phyloP scores from a whole-genome alignment of 2,329 filamentous ascomycete genomes.

The Trichoderma oligosporum region DNA sequence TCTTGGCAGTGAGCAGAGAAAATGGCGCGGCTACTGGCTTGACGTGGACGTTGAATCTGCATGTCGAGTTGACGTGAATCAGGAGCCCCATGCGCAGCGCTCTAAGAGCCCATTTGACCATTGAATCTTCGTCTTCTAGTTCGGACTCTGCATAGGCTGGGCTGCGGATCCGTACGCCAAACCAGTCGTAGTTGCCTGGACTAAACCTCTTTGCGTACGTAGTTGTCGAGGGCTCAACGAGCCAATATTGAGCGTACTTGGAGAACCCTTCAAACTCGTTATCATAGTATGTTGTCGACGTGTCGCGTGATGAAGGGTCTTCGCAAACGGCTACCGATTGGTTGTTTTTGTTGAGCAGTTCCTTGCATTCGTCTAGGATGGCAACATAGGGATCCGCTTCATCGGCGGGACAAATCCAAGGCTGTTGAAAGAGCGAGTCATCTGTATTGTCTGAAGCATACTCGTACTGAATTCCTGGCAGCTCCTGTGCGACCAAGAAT shows the following conservation, averaged over 20 bases:
- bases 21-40: background rate
- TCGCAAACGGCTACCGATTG: conserved; percentile 15
- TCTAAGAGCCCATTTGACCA: background rate
- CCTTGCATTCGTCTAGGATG: conserved; percentile 3
- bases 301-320: conserved; percentile 10
- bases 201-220: conserved; percentile 17
- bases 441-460: background rate
- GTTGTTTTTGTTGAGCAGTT: background rate
- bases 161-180: conserved; percentile 28
- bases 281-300: background rate
- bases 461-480: conserved; percentile 4
- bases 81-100: conserved; percentile 21
- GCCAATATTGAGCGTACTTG: conserved; percentile 20
- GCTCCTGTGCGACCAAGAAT: conserved; percentile 26
- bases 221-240: conserved; percentile 17
- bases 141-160: conserved; percentile 16
- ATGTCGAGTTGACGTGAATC: conserved; percentile 28
- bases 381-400: conserved; percentile 1
- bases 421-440: background rate
- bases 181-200: conserved; percentile 23
- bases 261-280: background rate
- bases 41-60: conserved; percentile 22
- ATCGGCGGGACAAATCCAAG: conserved; percentile 24
- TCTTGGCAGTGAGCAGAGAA: conserved; percentile 15
- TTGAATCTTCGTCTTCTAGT: background rate